Evolutionary conservation across 2,329 filamentous ascomycete genomes (phyloP), one percentile per base, ranked within the genome.

Genomic region (Chaetomium strumarium): DNA sequence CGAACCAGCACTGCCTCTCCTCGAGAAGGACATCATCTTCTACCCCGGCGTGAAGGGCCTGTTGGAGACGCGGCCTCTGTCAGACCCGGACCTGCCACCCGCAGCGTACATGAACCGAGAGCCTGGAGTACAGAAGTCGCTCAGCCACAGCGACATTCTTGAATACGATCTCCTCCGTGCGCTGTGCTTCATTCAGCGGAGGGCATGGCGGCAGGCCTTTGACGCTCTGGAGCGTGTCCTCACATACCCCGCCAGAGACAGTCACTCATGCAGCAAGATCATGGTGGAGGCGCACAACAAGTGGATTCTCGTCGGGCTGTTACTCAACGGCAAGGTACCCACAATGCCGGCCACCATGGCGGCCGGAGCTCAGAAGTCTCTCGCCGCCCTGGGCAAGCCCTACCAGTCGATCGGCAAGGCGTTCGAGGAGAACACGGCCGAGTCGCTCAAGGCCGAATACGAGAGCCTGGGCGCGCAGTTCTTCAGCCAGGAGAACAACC

Each of bases 251-350:
- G 74, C 77, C 0, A 75, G 73, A 47, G 84, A 83, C 17, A 73
- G 76, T 31, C 76, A 81, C 34, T 42, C 52, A 2, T 75, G 82
- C 12, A 92, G 85, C 67, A 85, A 83, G 66, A 77, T 95, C 46
- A 93, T 93, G 86, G 75, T 87, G 4, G 90, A 96, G 59, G 88
- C 89, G 6, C 92, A 95, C 74, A 95, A 92, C 71, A 95, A 92
- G 69, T 96, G 90, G 87, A 66, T 95, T 9, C 72, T 99, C 14
- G 78, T 90, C 10, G 82, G 83, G 49, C 75, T 96, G 50, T 72
- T 99, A 16, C 75, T 80, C 7, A 73, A 83, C 49, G 91, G 90
- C 59, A 80, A 75, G 62, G 73, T 74, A 5, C 71, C 73, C 2
- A 60, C 68, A 0, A 65, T 81, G 10, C 86, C 88, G 1, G 72